Percentiles rank a stretch among this genome's conserved stretches.
phyloP scores from a whole-genome alignment of 2,329 filamentous ascomycete species.

The Fusarium sp. region DNA sequence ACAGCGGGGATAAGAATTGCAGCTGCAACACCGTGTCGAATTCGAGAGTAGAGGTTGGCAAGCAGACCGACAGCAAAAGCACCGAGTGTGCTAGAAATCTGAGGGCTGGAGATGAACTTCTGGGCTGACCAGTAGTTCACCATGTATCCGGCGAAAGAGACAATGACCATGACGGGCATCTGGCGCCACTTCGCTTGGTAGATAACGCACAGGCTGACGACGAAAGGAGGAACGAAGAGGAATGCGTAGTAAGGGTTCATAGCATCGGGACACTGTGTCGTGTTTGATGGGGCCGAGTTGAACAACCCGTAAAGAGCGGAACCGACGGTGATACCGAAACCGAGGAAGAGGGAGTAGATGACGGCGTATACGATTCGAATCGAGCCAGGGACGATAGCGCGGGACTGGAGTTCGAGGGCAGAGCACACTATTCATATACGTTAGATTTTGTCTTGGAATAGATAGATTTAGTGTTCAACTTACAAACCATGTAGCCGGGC shows the following conservation, averaged over 20 bases:
- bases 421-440: slow-evolving; percentile 51
- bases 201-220: slow-evolving; percentile 77
- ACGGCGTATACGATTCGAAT: slow-evolving; percentile 81
- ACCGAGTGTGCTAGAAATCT: slow-evolving; percentile 81
- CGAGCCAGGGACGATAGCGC: slow-evolving; percentile 75
- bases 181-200: slow-evolving; percentile 87
- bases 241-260: slow-evolving; percentile 65
- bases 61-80: slow-evolving; percentile 80
- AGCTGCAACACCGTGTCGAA: slow-evolving; percentile 63
- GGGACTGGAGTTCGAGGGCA: slow-evolving; percentile 73
- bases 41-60: slow-evolving; percentile 79
- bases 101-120: slow-evolving; percentile 75
- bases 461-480: slow-evolving; percentile 37
- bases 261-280: slow-evolving; percentile 55
- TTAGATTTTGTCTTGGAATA: neutral
- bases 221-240: slow-evolving; percentile 79
- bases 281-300: slow-evolving; percentile 62
- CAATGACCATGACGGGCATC: slow-evolving; percentile 79
- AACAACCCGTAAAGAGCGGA: slow-evolving; percentile 72
- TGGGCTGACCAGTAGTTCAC: slow-evolving; percentile 78
- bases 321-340: slow-evolving; percentile 77
- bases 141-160: slow-evolving; percentile 78
- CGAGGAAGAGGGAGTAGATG: slow-evolving; percentile 78
- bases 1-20: slow-evolving; percentile 61
- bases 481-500: slow-evolving; percentile 71